These are phyloP conservation scores for Conringia planisiliqua DNA, from an alignment of 345 rosid genomes.

Conservation along the genomic window DNA sequence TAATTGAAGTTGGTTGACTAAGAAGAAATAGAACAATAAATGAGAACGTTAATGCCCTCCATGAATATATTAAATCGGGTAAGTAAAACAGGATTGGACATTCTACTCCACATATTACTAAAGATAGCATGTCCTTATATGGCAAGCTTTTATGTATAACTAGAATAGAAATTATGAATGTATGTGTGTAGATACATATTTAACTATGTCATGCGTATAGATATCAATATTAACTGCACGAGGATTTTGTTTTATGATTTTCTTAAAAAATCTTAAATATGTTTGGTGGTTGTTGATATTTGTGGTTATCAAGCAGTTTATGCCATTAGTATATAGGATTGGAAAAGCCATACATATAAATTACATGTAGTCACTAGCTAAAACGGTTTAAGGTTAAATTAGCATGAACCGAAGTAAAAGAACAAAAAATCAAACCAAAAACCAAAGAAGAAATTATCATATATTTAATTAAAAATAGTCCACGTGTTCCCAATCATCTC, in stretches of 20 bases:
- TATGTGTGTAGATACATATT: neutral
- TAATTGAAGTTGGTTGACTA: constrained; percentile 16
- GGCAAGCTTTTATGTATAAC: neutral
- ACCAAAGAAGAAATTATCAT: neutral
- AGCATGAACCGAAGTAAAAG: neutral
- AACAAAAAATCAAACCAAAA: neutral
- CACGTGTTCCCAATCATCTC: constrained; percentile 33
- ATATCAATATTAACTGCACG: neutral
- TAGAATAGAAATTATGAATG: neutral
- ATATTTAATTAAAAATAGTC: neutral
- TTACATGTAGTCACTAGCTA: neutral
- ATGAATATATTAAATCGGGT: neutral
- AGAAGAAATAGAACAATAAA: constrained; percentile 5
- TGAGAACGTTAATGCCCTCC: neutral
- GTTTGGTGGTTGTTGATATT: neutral
- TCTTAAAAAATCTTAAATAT: neutral
- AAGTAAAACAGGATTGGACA: constrained; percentile 13
- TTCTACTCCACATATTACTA: constrained; percentile 9
- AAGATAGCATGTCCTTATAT: constrained; percentile 2
- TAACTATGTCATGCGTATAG: neutral
- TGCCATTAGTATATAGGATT: neutral
- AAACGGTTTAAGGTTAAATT: neutral
- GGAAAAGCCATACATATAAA: no score
- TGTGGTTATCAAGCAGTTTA: neutral
- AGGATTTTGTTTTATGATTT: neutral